Conservation (phyloP, 2,329 filamentous ascomycete species). For the Cladorrhinum sp. region DNA sequence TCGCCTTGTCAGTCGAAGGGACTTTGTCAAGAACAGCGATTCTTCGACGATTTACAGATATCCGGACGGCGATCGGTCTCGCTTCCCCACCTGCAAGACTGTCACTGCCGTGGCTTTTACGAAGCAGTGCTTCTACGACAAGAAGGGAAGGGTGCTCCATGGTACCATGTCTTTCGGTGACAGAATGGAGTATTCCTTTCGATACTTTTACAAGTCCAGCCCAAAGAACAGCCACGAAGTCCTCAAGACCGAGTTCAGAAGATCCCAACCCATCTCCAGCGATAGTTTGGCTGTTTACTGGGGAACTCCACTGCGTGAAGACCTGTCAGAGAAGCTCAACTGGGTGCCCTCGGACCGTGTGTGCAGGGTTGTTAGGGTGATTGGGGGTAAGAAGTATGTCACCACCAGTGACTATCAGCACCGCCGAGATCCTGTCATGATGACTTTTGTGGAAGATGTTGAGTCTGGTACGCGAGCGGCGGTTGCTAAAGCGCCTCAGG, state of each 20-base stretch:
- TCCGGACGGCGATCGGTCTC: slow-evolving; percentile 15
- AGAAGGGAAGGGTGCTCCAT: slow-evolving; percentile 33
- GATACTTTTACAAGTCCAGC: slow-evolving; percentile 36
- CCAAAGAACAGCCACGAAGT: slow-evolving; percentile 34
- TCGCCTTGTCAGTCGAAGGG: slow-evolving; percentile 28
- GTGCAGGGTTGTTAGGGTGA: slow-evolving; percentile 33
- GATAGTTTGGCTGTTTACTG: slow-evolving; percentile 36
- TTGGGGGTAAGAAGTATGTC: slow-evolving; percentile 29
- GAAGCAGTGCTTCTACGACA: slow-evolving; percentile 35
- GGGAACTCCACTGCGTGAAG: slow-evolving; percentile 31
- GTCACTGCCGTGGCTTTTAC: slow-evolving; percentile 23
- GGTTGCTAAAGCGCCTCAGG: slow-evolving; percentile 26
- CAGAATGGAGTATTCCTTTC: slow-evolving; percentile 32
- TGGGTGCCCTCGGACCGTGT: slow-evolving; percentile 38
- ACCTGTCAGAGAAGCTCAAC: slow-evolving; percentile 30
- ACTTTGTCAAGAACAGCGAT: slow-evolving; percentile 20
- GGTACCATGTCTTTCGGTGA: slow-evolving; percentile 31
- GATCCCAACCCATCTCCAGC: slow-evolving; percentile 16
- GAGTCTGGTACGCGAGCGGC: slow-evolving; percentile 19
- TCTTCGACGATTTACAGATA: slow-evolving; percentile 31
- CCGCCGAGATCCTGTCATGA: slow-evolving; percentile 36
- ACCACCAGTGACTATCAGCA: slow-evolving; percentile 36
- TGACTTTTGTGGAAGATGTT: slow-evolving; percentile 31
- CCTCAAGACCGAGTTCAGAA: slow-evolving; percentile 33
- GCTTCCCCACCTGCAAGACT: slow-evolving; percentile 31